Evolutionary conservation across 805 yeast genomes (phyloP), one percentile per base, ranked within the genome.

Genomic region (Zygosaccharomyces kombuchaensis): DNA sequence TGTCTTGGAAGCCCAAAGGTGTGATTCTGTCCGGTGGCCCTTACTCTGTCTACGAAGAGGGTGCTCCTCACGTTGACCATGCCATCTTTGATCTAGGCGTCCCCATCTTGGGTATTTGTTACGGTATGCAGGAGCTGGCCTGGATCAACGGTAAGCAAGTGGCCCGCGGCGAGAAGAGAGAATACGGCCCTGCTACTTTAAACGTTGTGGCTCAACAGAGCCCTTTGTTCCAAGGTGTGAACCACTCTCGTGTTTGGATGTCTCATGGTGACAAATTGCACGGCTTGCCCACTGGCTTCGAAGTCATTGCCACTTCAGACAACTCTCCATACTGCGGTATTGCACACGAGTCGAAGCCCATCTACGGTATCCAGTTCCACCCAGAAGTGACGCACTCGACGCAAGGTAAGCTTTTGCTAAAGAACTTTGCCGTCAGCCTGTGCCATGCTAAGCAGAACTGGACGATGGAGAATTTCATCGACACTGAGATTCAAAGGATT

Each of bases 61-160:
- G 84, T 59, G 89, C 97, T 51, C 99, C 99, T 36, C 99, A 93
- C 69, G 99, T 91, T 47, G 99, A 93, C 73, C 93, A 82, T 56
- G 97, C 80, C 45, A 81, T 93, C 50, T 93, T 93, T 74, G 79
- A 91, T 58, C 80, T 93, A 59, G 78, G 80, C 50, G 99, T 93
- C 30, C 99, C 99, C 54, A 85, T 93, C 62, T 75, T 93, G 56
- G 99, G 99, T 63, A 93, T 93, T 68, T 93, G 99, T 74, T 93
- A 93, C 72, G 99, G 99, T 70, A 86, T 93, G 91, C 99, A 93
- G 76, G 99, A 93, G 73, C 74, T 93, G 57, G 99, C 99, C 44
- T 91, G 98, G 98, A 83, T 89, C 62, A 87, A 87, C 69, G 95
- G 95, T 69, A 86, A 87, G 68, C 73, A 74, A 43, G 99, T 93